Conservation (phyloP, 345 rosid genomes). For the Eucalyptus victrix region DNA sequence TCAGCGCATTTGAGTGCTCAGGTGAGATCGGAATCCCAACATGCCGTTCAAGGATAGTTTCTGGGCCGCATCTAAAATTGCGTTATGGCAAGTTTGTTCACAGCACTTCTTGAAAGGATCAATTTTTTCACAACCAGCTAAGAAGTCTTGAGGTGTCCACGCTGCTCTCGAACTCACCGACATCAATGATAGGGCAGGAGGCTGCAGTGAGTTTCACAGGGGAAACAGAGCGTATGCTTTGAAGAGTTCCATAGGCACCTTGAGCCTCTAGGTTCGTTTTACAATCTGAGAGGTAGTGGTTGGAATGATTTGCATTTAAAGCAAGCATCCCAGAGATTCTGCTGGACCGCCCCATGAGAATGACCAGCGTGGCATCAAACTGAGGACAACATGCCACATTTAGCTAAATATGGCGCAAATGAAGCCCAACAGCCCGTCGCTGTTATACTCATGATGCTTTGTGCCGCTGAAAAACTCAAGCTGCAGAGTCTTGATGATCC, state of each 20-base stretch:
- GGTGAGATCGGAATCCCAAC: constrained; percentile 1
- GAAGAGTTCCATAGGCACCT: constrained; percentile 20
- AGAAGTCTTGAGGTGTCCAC: constrained; percentile 31
- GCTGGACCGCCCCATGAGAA: constrained; percentile 40
- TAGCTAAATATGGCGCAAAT: constrained; percentile 38
- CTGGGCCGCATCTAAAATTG: constrained; percentile 30
- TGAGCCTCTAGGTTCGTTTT: constrained; percentile 31
- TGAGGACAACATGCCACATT: constrained; percentile 56
- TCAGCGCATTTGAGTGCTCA: constrained; percentile 8
- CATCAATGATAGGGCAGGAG: constrained; percentile 32
- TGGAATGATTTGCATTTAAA: constrained; percentile 17
- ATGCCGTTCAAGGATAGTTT: constrained; percentile 3
- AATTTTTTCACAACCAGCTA: constrained; percentile 32
- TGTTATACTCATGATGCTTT: constrained; percentile 20
- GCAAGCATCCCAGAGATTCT: constrained; percentile 28
- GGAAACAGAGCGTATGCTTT: constrained; percentile 20
- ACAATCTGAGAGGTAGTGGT: constrained; percentile 31
- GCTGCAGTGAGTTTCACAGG: constrained; percentile 31
- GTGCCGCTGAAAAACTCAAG: constrained; percentile 24
- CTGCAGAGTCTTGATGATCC: constrained; percentile 21
- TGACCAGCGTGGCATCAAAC: constrained; percentile 28
- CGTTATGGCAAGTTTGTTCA: constrained; percentile 33
- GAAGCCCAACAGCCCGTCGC: constrained; percentile 29
- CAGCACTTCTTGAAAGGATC: constrained; percentile 40
- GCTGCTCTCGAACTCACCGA: constrained; percentile 25